Evolutionary conservation across 192 early-diverging fungal species (phyloP).

Genomic region (Backusella tarrabulga): DNA sequence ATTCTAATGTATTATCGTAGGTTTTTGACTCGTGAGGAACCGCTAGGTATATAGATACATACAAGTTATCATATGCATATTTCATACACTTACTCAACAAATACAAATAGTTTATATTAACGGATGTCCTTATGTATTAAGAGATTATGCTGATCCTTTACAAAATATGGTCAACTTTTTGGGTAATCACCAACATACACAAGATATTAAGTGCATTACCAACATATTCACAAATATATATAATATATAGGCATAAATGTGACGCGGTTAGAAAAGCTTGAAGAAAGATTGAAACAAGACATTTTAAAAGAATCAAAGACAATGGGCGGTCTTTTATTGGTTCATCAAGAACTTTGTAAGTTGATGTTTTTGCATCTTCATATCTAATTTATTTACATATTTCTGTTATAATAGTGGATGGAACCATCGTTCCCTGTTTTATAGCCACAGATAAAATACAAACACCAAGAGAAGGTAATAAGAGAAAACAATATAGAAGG

Average conservation of each 20-base stretch:
- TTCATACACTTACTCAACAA: background rate
- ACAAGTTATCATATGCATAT: background rate
- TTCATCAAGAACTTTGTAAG: conserved; percentile 57
- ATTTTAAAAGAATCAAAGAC: conserved; percentile 44
- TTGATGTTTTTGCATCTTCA: background rate
- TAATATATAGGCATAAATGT: conserved; percentile 48
- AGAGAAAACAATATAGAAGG: background rate
- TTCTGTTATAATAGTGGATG: conserved; percentile 23
- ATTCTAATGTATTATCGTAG: conserved; percentile 3
- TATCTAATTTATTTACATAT: background rate
- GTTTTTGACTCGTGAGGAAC: conserved; percentile 43
- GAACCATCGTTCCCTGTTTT: conserved; percentile 55
- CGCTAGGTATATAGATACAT: conserved; percentile 23
- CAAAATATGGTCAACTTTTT: conserved; percentile 51
- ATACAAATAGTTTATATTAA: conserved; percentile 51
- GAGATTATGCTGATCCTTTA: conserved; percentile 52
- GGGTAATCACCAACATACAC: background rate
- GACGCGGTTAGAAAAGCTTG: conserved; percentile 54
- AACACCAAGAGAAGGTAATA: conserved; percentile 51
- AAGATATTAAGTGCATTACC: too few relatives aligned
- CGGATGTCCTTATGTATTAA: conserved; percentile 57
- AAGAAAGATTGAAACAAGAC: conserved; percentile 59
- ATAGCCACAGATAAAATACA: conserved; percentile 53
- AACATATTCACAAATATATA: background rate
- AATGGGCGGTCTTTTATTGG: conserved; percentile 53